Base-by-base conservation (phyloP, 1,284 basidiomycete genomes). In the Rhodotorula sp. region DNA sequence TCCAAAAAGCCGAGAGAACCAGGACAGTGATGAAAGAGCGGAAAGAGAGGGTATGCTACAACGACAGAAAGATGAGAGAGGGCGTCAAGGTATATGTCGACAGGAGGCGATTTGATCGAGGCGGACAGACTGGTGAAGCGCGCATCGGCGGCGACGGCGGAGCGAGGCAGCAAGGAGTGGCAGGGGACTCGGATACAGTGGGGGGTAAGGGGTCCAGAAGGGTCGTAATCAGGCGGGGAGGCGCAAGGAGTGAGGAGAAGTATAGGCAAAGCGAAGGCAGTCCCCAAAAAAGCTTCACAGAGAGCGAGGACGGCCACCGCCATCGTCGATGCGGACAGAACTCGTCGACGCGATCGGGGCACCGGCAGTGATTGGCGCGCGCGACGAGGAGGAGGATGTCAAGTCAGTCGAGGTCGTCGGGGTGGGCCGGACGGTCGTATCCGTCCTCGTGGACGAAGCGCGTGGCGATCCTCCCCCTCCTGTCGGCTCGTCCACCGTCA, bases 1-100 rank as follows among this genome's bases (percentile, higher is more conserved):
- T 42, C 37, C 37, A 42, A 42, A 33, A 56, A n/a, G n/a, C n/a
- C n/a, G n/a, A n/a, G 30, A 56, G 55, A 56, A 30, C 17, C 24
- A 26, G 33, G n/a, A 46, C n/a, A 45, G 1, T 20, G 26, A 4
- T 10, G n/a, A 46, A 15, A 24, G n/a, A 17, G 20, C 6, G n/a
- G 18, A 6, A 20, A 30, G 24, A 18, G 10, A 10, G 58, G 4
- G 20, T 22, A 29, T 48, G 20, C 61, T 54, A 62, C 61, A 62
- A 54, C 61, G 51, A 62, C 51, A 62, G n/a, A 29, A 54, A 29
- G 48, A 26, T 29, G 53, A 29, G n/a, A 37, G 14, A 45, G 30
- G 45, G 60, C 33, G 51, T 17, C n/a, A 1, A 14, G 24, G 64
- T 57, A 4, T 59, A 46, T 6, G 64, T 48, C 33, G 46, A 44